Conservation (phyloP, 768 basidiomycete species). For the Phanerodontia chrysosporium region DNA sequence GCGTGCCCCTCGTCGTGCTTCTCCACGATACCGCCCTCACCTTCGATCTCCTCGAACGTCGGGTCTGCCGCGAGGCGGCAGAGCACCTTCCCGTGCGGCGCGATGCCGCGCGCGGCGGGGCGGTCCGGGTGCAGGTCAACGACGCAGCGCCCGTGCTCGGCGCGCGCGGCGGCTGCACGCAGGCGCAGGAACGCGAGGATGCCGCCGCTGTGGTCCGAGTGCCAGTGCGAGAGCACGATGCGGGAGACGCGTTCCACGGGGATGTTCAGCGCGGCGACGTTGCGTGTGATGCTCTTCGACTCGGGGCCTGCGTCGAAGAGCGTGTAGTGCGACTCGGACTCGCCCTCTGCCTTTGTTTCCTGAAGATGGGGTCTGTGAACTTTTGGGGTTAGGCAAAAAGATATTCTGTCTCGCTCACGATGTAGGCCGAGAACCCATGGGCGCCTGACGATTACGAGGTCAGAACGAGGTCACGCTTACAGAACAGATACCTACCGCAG, state of each 20-base stretch:
- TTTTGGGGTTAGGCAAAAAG: not conserved
- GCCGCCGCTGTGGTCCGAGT: conserved; percentile 41
- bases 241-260: conserved; percentile 52
- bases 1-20: conserved; percentile 56
- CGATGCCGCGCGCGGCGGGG: conserved; percentile 70
- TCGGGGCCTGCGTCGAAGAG: conserved; percentile 88
- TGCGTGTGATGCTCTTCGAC: conserved; percentile 67
- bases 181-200: conserved; percentile 59
- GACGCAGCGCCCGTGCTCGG: conserved; percentile 30
- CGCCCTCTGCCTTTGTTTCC: conserved; percentile 53
- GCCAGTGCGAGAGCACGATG: conserved; percentile 78
- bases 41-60: conserved; percentile 59
- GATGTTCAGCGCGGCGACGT: conserved; percentile 55
- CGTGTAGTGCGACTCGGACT: conserved; percentile 41
- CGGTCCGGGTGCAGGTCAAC: conserved; percentile 79
- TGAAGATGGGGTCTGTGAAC: conserved; percentile 18
- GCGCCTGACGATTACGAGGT: conserved; percentile 45
- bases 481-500: conserved; percentile 46
- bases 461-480: not conserved
- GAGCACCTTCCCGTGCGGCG: conserved; percentile 56
- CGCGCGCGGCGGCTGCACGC: conserved; percentile 25
- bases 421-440: conserved; percentile 79
- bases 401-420: conserved; percentile 42
- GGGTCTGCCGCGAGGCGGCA: conserved; percentile 66
- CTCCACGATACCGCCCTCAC: conserved; percentile 52